Base-by-base conservation (phyloP, 2,329 filamentous ascomycete species). In the Ophiostoma ulmi region DNA sequence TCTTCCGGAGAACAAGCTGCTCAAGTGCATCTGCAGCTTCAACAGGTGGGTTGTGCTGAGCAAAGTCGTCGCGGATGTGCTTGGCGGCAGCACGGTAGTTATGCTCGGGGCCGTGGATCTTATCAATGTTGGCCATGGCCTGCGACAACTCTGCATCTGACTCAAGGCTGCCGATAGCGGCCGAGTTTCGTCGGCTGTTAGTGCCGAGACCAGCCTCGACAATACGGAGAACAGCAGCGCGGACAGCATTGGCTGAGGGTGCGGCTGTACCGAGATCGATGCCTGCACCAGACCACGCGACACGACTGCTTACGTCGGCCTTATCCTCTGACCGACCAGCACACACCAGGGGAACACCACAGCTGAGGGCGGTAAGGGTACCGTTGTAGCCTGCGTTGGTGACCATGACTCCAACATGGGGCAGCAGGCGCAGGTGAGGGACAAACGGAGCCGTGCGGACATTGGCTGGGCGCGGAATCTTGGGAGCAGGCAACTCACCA, bases 311-410 rank as follows among this genome's bases (percentile, higher is more conserved):
- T 26, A 72, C 72, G 35, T 74, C 73, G 0, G 73, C 73, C 69
- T 75, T 76, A 48, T 76, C 74, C 69, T 75, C 74, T 36, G 70
- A 71, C 8, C 71, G 70, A 0, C 74, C 74, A 1, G 75, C 75
- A 44, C 74, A 75, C 0, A 76, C 72, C 1, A 76, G 69, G 20
- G 75, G 75, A 0, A 75, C 74, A 26, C 74, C 75, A 41, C 72
- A 73, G 26, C 38, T 63, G n/a, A 76, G 69, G 0, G 74, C 75
- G 0, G 71, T 70, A 1, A 75, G 71, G 0, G 74, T 74, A 3
- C 72, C 73, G 39, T 72, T 73, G 66, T 75, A 76, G 17, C 74
- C 74, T 17, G 72, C 75, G 64, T 75, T 75, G 17, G 73, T 75
- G 3, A 75, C 73, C 72, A 75, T 73, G 41, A 72, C 70, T 61